phyloP scores from a whole-genome alignment of 2,329 filamentous ascomycete species.

The Diplocarpon mali region DNA sequence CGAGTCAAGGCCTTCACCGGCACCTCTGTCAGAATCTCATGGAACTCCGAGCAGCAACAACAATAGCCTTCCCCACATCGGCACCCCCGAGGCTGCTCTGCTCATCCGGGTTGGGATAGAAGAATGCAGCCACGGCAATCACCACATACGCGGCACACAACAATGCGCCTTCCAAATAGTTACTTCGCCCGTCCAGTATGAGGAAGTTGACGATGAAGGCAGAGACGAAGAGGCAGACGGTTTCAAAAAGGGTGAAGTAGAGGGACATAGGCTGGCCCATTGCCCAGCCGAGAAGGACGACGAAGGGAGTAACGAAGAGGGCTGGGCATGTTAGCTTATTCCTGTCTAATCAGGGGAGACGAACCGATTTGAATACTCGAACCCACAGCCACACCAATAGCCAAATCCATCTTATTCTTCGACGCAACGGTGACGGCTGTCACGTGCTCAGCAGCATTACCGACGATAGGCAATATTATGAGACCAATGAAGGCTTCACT shows the following conservation, averaged over 20 bases:
- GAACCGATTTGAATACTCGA: slow-evolving; percentile 63
- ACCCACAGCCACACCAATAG: slow-evolving; percentile 72
- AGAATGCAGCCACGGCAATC: slow-evolving; percentile 1
- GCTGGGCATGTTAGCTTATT: slow-evolving; percentile 30
- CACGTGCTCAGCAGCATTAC: slow-evolving; percentile 72
- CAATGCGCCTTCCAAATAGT: slow-evolving; percentile 75
- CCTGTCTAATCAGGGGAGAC: not conserved
- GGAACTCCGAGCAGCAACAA: not conserved
- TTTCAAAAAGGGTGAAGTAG: slow-evolving; percentile 73
- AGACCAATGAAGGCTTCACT: slow-evolving; percentile 75
- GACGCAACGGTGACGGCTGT: slow-evolving; percentile 70
- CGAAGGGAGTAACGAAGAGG: slow-evolving; percentile 66
- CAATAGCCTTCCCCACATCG: not conserved
- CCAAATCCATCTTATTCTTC: slow-evolving; percentile 65
- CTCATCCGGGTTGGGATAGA: not conserved
- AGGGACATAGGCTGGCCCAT: slow-evolving; percentile 60
- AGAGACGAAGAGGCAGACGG: slow-evolving; percentile 65
- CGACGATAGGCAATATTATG: slow-evolving; percentile 69
- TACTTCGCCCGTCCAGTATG: slow-evolving; percentile 72
- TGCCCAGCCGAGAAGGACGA: slow-evolving; percentile 71
- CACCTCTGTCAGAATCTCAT: no score
- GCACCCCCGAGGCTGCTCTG: not conserved
- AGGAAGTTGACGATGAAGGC: slow-evolving; percentile 66
- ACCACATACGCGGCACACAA: not conserved
- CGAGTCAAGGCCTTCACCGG: no score